Evolutionary conservation across 2,329 filamentous ascomycete genomes (phyloP).

Genomic region (Fusarium pseudonygamai): DNA sequence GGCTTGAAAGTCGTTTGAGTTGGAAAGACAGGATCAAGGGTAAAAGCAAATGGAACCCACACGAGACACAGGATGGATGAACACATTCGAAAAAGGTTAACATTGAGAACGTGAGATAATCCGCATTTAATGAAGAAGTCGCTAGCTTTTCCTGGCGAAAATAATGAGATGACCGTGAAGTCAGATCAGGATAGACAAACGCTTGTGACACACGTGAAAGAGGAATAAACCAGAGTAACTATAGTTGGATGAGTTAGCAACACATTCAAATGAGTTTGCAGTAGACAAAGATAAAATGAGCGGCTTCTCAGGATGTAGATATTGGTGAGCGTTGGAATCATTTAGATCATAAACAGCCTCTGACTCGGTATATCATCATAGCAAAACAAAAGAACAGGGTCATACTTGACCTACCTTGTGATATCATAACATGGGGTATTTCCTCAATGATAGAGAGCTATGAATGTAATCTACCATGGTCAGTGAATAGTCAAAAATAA

Average conservation of each 20-base stretch:
- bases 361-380: constrained; percentile 55
- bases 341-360: constrained; percentile 60
- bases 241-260: not conserved
- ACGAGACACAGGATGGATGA: not conserved
- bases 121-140: not conserved
- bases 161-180: not conserved
- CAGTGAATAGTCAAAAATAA: not conserved
- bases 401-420: constrained; percentile 35
- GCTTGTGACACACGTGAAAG: not conserved
- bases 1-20: not conserved
- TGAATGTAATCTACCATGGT: not conserved
- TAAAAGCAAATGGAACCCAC: not conserved
- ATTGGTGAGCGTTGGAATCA: constrained; percentile 52
- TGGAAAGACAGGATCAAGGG: not conserved
- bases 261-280: not conserved
- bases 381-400: constrained; percentile 17
- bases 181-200: not conserved
- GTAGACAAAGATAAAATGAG: not conserved
- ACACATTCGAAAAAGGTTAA: not conserved
- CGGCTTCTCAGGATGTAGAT: constrained; percentile 36
- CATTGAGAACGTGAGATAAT: not conserved
- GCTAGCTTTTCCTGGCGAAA: not conserved
- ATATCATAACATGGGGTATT: not conserved
- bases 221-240: not conserved
- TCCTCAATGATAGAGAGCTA: not conserved